A percentile compares a stretch with the other conserved stretches of the same genome.
Evolutionary conservation across 2,329 filamentous ascomycete species (phyloP).

Genomic region (Aspergillus melleus): DNA sequence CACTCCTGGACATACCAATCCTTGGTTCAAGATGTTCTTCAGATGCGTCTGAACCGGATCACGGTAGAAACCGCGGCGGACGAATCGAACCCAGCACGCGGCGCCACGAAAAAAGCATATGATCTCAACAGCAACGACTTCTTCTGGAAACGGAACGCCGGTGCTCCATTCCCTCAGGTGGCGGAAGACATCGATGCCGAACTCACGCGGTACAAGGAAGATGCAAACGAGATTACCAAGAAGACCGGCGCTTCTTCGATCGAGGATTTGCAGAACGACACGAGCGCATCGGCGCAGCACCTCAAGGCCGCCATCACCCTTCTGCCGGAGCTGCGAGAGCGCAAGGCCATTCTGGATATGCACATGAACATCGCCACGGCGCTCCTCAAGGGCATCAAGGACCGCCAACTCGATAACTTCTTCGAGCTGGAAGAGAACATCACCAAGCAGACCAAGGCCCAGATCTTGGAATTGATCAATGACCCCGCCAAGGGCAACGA

Average conservation of each 20-base stretch:
- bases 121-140: slow-evolving; percentile 89
- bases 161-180: slow-evolving; percentile 88
- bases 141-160: slow-evolving; percentile 93
- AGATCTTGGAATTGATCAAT: slow-evolving; percentile 83
- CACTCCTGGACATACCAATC: slow-evolving; percentile 93
- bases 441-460: slow-evolving; percentile 83
- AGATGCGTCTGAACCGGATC: slow-evolving; percentile 87
- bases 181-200: slow-evolving; percentile 95
- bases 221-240: slow-evolving; percentile 88
- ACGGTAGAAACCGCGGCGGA: slow-evolving; percentile 84
- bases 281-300: slow-evolving; percentile 85
- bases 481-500: slow-evolving; percentile 79
- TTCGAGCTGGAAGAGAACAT: slow-evolving; percentile 94
- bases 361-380: slow-evolving; percentile 98
- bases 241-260: slow-evolving; percentile 92
- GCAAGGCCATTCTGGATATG: slow-evolving; percentile 93
- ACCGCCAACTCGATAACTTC: slow-evolving; percentile 91
- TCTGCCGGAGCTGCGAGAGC: slow-evolving; percentile 85
- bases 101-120: slow-evolving; percentile 81
- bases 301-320: slow-evolving; percentile 94
- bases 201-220: slow-evolving; percentile 90
- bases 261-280: slow-evolving; percentile 89
- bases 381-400: slow-evolving; percentile 79
- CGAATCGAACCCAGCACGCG: slow-evolving; percentile 71
- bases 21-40: slow-evolving; percentile 74